Evolutionary conservation across 73 alveolate genomes (phyloP).

Genomic region (Vitrella brassicaformis): DNA sequence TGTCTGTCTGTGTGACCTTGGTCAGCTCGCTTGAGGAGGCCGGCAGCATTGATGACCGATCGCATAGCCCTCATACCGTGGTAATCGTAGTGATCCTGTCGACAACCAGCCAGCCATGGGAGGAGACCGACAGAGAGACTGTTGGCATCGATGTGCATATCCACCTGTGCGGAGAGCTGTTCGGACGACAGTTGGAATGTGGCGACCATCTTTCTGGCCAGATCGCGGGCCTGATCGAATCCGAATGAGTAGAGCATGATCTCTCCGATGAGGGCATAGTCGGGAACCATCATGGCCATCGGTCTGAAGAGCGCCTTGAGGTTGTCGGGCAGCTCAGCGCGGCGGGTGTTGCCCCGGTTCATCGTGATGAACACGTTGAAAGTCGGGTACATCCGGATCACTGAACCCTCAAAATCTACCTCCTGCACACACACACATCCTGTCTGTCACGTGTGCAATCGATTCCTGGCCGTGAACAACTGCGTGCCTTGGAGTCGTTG

Average conservation of each 20-base stretch:
- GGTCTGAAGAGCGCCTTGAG: slow-evolving; percentile 83
- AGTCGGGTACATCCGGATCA: slow-evolving; percentile 73
- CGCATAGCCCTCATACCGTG: slow-evolving; percentile 83
- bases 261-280: slow-evolving; percentile 87
- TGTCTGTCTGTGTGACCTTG: no score
- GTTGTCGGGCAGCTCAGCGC: slow-evolving; percentile 96
- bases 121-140: not conserved
- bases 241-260: slow-evolving; percentile 90
- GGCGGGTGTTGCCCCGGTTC: slow-evolving; percentile 90
- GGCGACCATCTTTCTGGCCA: slow-evolving; percentile 93
- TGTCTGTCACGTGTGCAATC: no score
- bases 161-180: slow-evolving; percentile 60
- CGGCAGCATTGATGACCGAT: slow-evolving; percentile 76
- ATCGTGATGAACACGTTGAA: slow-evolving; percentile 94
- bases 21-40: slow-evolving; percentile 75
- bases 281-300: slow-evolving; percentile 87
- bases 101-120: not conserved
- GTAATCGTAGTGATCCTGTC: not conserved
- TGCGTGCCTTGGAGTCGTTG: slow-evolving; percentile 6
- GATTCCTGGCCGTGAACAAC: no score
- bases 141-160: not conserved
- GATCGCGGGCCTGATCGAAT: slow-evolving; percentile 84
- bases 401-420: slow-evolving; percentile 85
- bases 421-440: slow-evolving; percentile 59
- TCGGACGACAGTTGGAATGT: slow-evolving; percentile 77